A percentile compares a stretch with the other conserved stretches of the same genome.
phyloP scores from a whole-genome alignment of 2,329 filamentous ascomycete species.

The Beauveria sp. region DNA sequence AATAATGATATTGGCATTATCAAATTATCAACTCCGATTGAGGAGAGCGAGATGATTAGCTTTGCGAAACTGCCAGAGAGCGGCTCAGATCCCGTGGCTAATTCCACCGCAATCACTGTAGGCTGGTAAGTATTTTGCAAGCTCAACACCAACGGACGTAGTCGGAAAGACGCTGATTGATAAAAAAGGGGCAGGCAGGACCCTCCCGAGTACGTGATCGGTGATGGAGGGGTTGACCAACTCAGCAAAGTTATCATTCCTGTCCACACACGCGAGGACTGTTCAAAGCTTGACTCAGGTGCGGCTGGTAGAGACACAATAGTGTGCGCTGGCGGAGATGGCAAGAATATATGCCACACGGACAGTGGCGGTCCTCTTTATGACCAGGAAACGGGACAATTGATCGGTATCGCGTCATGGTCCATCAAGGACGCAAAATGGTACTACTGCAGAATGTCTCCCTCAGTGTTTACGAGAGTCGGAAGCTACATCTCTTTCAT shows the following conservation, averaged over 20 bases:
- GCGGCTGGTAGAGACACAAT: not conserved
- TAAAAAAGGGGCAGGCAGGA: not conserved
- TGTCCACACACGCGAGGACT: not conserved
- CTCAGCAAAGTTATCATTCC: not conserved
- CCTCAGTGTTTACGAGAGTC: not conserved
- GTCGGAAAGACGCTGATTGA: not conserved
- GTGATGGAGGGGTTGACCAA: not conserved
- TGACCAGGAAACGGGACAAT: not conserved
- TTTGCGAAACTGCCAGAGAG: not conserved
- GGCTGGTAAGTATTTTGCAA: not conserved
- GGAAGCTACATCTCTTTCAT: not conserved
- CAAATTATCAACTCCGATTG: not conserved
- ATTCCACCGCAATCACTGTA: not conserved
- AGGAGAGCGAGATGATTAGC: not conserved
- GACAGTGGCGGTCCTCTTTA: not conserved
- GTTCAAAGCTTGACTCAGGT: not conserved
- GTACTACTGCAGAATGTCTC: not conserved
- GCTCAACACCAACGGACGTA: too few species aligned
- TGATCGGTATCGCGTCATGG: not conserved
- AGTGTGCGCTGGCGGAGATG: not conserved
- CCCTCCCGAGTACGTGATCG: too few species aligned
- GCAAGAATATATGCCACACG: not conserved
- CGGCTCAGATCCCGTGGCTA: not conserved
- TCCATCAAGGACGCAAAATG: not conserved
- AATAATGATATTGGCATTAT: not conserved